Base-by-base conservation (phyloP, 768 basidiomycete species). In the Calocera viscosa region DNA sequence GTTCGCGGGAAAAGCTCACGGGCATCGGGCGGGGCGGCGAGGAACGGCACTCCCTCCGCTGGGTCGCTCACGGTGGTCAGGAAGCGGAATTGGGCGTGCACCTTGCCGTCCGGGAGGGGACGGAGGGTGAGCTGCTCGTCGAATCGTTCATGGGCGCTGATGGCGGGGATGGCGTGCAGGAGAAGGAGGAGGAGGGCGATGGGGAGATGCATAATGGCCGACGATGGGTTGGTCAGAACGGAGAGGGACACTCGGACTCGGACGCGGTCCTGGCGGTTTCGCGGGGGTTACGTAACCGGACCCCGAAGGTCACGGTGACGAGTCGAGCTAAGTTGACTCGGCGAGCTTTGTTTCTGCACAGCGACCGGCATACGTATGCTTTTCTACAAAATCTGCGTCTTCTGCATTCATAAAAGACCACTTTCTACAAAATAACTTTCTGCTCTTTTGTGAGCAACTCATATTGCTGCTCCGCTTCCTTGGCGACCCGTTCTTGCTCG, bases 51-150 rank as follows among this genome's bases (percentile, higher is more conserved):
- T 70, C 85, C 76, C 41, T 86, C 88, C 19, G 77, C 74, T 5
- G 79, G 80, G n/a, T 79, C 82, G 49, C 78, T 76, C 63, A 87
- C 74, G 14, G 84, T 67, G 0, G 88, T 90, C 30, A 78, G 84
- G 76, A 97, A 98, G 0, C 86, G 82, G 78, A 97, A 96, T 33
- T 82, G 81, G 1, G 91, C 83, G 0, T 84, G 82, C 40, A 97
- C 85, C 73, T 86, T 89, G 64, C 94, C 95, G 74, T 97, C 90
- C 5, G 81, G 78, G 35, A 96, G 81, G 0, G 91, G 83, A 35
- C 79, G 78, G 16, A 89, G 70, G 0, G 75, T 73, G 16, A 89
- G 79, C 28, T 77, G 72, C 75, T 89, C 87, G 41, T 73, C 65
- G 69, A 81, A 84, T 8, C 49, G 66, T 65, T 82, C 81, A 38